Conservation (phyloP, 305 asterid species). For the Fraxinus latifolia region DNA sequence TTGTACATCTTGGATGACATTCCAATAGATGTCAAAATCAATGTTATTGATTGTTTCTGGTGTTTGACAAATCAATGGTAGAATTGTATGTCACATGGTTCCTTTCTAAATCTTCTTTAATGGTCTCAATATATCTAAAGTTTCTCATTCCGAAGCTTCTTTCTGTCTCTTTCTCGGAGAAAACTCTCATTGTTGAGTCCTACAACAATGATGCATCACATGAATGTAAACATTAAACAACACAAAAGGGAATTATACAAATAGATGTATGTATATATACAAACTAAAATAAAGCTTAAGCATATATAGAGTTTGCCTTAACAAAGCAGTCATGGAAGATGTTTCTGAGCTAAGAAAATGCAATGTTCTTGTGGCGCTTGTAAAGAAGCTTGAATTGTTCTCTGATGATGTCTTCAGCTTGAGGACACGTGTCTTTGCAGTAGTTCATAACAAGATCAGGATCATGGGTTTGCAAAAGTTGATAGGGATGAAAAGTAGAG, state of each 20-base stretch:
- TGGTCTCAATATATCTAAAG: constrained; percentile 77
- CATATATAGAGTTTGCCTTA: constrained; percentile 39
- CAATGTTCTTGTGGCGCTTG: constrained; percentile 99
- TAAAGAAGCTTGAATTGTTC: constrained; percentile 88
- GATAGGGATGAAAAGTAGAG: no score
- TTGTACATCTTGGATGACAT: no score
- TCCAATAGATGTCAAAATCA: no score
- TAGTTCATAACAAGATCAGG: constrained; percentile 63
- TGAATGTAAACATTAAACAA: constrained; percentile 42
- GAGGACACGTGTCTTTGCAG: constrained; percentile 90
- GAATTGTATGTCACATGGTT: no score
- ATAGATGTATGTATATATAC: no score
- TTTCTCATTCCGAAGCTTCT: constrained; percentile 97
- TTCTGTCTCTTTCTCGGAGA: constrained; percentile 89
- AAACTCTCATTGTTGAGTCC: constrained; percentile 81
- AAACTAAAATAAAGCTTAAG: neutral
- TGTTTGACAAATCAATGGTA: no score
- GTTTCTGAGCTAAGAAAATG: constrained; percentile 95
- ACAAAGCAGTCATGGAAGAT: constrained; percentile 96
- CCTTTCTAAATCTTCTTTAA: constrained; percentile 86
- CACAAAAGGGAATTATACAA: neutral
- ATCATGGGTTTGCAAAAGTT: constrained; percentile 31
- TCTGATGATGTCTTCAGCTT: constrained; percentile 88
- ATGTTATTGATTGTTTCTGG: no score
- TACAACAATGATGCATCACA: constrained; percentile 87